Base-by-base conservation (phyloP, 306 rosid species). In the Cucumis hystrix region DNA sequence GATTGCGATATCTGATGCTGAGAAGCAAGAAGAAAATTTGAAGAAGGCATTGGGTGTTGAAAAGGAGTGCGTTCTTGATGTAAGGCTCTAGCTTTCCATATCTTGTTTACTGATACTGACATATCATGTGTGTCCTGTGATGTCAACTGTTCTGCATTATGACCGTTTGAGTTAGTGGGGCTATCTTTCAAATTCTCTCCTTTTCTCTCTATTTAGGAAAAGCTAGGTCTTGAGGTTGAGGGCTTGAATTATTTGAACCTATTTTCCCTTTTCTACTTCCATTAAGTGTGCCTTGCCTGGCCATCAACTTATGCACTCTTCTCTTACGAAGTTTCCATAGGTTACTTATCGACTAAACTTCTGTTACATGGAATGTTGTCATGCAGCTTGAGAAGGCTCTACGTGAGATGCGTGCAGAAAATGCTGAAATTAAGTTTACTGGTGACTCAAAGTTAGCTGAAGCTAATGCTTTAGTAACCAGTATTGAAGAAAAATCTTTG, bases 11-110 rank as follows among this genome's bases (percentile, higher is more conserved):
- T 83, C 97, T 58, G 99, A 92, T 80, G 86, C 86, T 49, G 97
- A 90, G 83, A 90, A 87, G 84, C 88, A 91, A 67, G 97, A 92
- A 79, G 97, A 95, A 86, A 88, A 82, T 82, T 81, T 95, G 60
- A 88, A 88, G 80, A 92, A 95, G 87, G 97, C 97, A 52, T 84
- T 95, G 86, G 99, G 97, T 63, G 96, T 95, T 60, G 99, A 92
- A 92, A 95, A 89, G 76, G 96, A 95, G 86, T 90, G 98, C 79
- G 98, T 92, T 43, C 75, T 84, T 81, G 97, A 90, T 95, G 98
- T 95, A 90, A 92, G 98, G 57, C 82, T 79, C 74, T 40, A 75
- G 40, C 79, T 25, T 82, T 62, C 67, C 20, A 3, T 7, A 37
- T 67, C n/a, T 61, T 68, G 21, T 71, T 45, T 67, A 11, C 1